phyloP scores from a whole-genome alignment of 2,329 filamentous ascomycete genomes.

The Fusarium chlamydosporum region DNA sequence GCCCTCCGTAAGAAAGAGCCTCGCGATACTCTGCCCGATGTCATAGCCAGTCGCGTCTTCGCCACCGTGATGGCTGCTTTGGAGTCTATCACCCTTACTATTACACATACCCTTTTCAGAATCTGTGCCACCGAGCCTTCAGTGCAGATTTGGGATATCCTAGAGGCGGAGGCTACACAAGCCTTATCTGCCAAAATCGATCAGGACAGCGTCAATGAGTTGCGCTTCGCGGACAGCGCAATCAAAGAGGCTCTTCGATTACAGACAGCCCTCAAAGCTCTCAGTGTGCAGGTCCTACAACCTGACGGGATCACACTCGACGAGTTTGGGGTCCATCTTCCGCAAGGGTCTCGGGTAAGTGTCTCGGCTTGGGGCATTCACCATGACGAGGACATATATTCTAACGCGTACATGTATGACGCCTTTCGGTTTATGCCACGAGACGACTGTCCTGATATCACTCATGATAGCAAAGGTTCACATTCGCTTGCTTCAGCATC shows the following conservation, averaged over 20 bases:
- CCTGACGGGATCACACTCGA: not conserved
- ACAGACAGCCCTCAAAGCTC: not conserved
- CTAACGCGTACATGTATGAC: not conserved
- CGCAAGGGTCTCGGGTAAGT: not conserved
- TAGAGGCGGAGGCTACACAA: not conserved
- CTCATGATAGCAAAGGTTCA: accelerated
- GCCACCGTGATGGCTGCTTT: not conserved
- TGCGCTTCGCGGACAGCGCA: not conserved
- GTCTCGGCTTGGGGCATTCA: not conserved
- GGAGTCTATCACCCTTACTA: not conserved
- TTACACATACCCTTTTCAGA: not conserved
- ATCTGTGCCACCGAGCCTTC: accelerated
- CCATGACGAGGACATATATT: not conserved
- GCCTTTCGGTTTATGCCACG: not conserved
- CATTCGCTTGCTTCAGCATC: not conserved
- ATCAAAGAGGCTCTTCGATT: constrained; percentile 15
- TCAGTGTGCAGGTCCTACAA: constrained; percentile 1
- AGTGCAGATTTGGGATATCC: not conserved
- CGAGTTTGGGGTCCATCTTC: not conserved
- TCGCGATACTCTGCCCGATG: not conserved
- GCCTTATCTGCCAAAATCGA: not conserved
- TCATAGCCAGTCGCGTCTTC: not conserved
- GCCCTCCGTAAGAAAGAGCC: constrained; percentile 8
- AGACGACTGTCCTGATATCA: too few species aligned
- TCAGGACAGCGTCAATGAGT: not conserved